Base-by-base conservation (phyloP, 2,329 filamentous ascomycete genomes). In the Domatiomyces globalis region DNA sequence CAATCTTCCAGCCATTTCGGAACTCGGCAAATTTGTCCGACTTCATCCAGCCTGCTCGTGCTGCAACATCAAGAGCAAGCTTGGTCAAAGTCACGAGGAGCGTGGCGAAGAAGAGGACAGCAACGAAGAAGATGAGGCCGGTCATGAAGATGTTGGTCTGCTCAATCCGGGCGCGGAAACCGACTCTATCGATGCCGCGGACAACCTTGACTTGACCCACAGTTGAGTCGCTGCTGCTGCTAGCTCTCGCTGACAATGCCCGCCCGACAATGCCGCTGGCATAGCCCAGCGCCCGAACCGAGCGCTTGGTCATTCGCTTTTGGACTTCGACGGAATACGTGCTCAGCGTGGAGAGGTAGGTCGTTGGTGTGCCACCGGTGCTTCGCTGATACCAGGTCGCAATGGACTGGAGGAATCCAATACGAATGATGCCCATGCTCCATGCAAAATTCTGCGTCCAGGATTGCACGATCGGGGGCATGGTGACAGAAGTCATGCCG, bases 371-470 rank as follows among this genome's bases (percentile, higher is more conserved):
- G 56, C 90, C 90, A 49, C 90, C 90, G 2, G 90, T 96, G 2
- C 90, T 79, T 55, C 89, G 85, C 70, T 95, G 89, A 66, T 95
- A 96, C 90, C 90, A 96, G 36, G 88, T 94, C 55, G 87, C 86
- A 63, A 95, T 85, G 46, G 74, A 75, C 71, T 96, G 87, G 71
- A 95, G 78, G 67, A 94, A 95, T n/a, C 74, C 75, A 43, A 95
- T 76, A 49, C 79, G 79, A 62, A 96, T 94, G 62, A 96, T 88
- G 61, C 90, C 90, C 87, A 96, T 92, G 63, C 84, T 94, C 90
- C 90, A 96, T 65, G 94, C 85, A 71, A 96, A 95, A 70, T 95
- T 90, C 70, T 95, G 89, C 1, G 89, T 95, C 90, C 90, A 96
- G 0, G 89, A 78, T 62, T 85, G 78, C 50, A 94, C 90, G 55